Percentiles rank a stretch among this genome's conserved stretches.
Evolutionary conservation across 1,284 basidiomycete species (phyloP).

Genomic region (Ceratobasidium sp.): DNA sequence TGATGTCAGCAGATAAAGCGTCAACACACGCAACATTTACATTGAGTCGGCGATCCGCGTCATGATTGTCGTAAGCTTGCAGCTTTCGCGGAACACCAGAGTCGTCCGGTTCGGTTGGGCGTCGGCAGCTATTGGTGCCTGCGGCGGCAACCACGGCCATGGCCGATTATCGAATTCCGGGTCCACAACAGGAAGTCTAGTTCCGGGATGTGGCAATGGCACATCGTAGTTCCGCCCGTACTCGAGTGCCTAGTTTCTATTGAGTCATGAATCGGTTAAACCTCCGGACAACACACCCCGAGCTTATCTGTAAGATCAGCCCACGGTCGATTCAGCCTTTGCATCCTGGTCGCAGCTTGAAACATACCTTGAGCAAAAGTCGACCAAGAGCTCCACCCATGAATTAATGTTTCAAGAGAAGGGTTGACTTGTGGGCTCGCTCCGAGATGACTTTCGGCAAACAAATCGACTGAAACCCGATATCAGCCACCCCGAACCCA

Average conservation of each 20-base stretch:
- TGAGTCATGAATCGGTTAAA: background rate
- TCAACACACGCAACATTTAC: background rate
- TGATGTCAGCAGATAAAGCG: too few relatives aligned
- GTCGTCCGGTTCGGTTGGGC: constrained; percentile 56
- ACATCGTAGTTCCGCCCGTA: constrained; percentile 68
- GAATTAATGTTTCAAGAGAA: constrained; percentile 44
- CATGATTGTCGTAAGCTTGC: constrained; percentile 68
- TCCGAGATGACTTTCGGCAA: background rate
- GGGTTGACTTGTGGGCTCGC: background rate
- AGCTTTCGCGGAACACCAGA: constrained; percentile 67
- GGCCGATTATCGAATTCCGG: background rate
- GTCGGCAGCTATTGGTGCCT: background rate
- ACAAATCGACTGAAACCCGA: background rate
- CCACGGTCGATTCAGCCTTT: background rate
- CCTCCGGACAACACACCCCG: background rate
- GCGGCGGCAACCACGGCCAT: background rate
- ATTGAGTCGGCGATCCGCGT: constrained; percentile 71
- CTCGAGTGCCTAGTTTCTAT: constrained; percentile 12
- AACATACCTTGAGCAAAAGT: constrained; percentile 64
- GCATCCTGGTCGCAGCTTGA: background rate
- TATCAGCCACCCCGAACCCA: background rate
- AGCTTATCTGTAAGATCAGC: constrained; percentile 9
- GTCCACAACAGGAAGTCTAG: constrained; percentile 17
- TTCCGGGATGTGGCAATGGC: constrained; percentile 53
- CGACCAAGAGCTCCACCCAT: constrained; percentile 70